These are phyloP conservation scores for Ganoderma lingzhi DNA, from an alignment of 1,284 basidiomycete species.

Conservation along the genomic window DNA sequence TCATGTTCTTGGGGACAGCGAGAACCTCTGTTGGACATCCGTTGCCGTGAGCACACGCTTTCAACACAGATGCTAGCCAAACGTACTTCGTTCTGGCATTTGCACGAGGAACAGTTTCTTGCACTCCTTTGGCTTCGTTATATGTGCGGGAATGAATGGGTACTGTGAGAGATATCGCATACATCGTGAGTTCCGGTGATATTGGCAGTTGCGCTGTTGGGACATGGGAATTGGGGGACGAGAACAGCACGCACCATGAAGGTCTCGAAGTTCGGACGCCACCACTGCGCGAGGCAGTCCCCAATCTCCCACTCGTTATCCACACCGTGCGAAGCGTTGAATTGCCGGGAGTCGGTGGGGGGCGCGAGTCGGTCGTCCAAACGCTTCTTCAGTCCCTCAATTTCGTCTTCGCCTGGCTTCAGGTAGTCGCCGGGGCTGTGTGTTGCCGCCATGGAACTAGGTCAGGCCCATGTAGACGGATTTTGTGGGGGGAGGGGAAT, in stretches of 20 bases:
- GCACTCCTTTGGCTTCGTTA: conserved; percentile 97
- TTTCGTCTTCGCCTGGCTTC: conserved; percentile 94
- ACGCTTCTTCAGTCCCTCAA: conserved; percentile 87
- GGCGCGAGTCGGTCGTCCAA: conserved; percentile 91
- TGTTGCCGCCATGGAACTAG: not conserved
- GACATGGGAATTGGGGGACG: not conserved
- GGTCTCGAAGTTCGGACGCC: conserved; percentile 96
- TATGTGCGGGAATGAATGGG: conserved; percentile 95
- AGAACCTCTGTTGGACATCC: conserved; percentile 76
- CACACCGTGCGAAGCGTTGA: conserved; percentile 75
- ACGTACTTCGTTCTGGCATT: conserved; percentile 92
- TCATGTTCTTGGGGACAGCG: conserved; percentile 98
- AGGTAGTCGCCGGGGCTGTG: conserved; percentile 96
- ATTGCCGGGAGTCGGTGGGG: conserved; percentile 67
- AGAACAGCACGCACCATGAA: conserved; percentile 81
- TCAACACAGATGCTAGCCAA: not conserved
- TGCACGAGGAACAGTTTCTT: conserved; percentile 97
- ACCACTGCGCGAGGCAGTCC: conserved; percentile 96
- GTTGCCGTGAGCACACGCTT: not conserved
- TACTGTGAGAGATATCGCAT: conserved; percentile 65
- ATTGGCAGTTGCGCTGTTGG: not conserved
- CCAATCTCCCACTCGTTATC: conserved; percentile 96
- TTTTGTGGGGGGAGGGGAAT: not conserved
- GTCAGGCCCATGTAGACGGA: not conserved
- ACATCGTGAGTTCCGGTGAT: conserved; percentile 2